Percentiles rank a stretch among this genome's conserved stretches.
Conservation (phyloP, 2,329 filamentous ascomycete genomes). For the Phaeosphaeriaceae sp. region DNA sequence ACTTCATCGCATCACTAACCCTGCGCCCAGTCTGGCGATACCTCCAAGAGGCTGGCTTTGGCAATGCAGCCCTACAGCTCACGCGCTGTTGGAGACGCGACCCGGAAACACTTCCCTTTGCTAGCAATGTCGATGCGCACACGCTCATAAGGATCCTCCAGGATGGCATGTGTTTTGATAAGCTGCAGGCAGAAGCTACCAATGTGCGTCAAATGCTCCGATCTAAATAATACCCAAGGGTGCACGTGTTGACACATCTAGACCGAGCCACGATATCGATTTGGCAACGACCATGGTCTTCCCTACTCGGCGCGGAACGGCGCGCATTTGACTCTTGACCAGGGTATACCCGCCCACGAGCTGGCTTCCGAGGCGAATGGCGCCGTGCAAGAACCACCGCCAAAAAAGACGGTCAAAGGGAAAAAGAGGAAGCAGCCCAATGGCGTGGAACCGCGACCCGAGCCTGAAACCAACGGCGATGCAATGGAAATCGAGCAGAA, state of each 20-base stretch:
- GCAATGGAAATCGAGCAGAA: conserved; percentile 55
- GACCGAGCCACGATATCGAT: conserved; percentile 43
- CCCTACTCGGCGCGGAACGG: conserved; percentile 48
- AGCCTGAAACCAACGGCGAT: conserved; percentile 52
- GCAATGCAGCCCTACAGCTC: conserved; percentile 65
- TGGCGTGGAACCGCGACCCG: conserved; percentile 38
- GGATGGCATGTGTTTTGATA: conserved; percentile 63
- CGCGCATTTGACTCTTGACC: conserved; percentile 43
- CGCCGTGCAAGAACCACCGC: conserved; percentile 38
- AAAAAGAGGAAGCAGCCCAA: conserved; percentile 44
- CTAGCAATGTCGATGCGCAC: conserved; percentile 63
- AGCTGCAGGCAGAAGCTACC: conserved; percentile 47
- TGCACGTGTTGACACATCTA: conserved; percentile 30
- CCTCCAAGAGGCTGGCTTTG: conserved; percentile 54
- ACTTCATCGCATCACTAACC: conserved; percentile 14
- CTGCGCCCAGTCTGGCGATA: conserved; percentile 64
- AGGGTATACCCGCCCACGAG: conserved; percentile 43
- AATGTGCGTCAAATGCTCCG: conserved; percentile 29
- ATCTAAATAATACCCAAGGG: not conserved
- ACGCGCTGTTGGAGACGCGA: conserved; percentile 68
- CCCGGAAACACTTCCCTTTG: conserved; percentile 67
- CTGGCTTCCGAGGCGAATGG: conserved; percentile 44
- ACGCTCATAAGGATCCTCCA: conserved; percentile 68
- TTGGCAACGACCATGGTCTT: conserved; percentile 48
- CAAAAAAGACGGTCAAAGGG: conserved; percentile 42